These are phyloP conservation scores for Lasiodiplodia gonubiensis DNA, from an alignment of 2,329 filamentous ascomycete genomes.

Conservation along the genomic window DNA sequence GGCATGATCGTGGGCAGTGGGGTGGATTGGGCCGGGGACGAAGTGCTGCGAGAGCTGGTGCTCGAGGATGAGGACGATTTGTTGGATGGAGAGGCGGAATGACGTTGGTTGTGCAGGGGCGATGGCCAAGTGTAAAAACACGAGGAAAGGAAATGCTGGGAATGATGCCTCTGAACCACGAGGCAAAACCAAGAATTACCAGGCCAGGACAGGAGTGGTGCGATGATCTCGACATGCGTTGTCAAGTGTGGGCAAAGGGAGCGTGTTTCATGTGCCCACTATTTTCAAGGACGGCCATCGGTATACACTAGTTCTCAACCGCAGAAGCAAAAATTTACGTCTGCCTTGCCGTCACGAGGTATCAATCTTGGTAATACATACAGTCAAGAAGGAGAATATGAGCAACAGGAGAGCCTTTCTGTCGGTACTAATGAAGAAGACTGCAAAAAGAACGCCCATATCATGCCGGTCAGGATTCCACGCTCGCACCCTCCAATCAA, in stretches of 20 bases:
- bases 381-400: not conserved
- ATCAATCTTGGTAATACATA: conserved; percentile 19
- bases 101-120: not conserved
- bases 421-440: not conserved
- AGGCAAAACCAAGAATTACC: not conserved
- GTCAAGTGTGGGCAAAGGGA: not conserved
- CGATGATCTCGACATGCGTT: not conserved
- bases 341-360: not conserved
- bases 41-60: conserved; percentile 70
- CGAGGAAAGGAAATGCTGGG: not conserved
- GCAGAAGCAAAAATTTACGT: not conserved
- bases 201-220: not conserved
- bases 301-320: not conserved
- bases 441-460: conserved; percentile 12
- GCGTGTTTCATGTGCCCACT: not conserved
- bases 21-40: conserved; percentile 78
- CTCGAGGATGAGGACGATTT: conserved; percentile 64
- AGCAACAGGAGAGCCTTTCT: not conserved
- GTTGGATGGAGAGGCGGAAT: not conserved
- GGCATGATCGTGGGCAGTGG: conserved; percentile 82
- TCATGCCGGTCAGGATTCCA: conserved; percentile 7
- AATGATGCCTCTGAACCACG: not conserved
- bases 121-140: not conserved
- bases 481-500: not conserved
- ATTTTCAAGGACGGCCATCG: not conserved